These are phyloP conservation scores for Hippophae gyantsensis DNA, from an alignment of 306 rosid species.

Conservation along the genomic window DNA sequence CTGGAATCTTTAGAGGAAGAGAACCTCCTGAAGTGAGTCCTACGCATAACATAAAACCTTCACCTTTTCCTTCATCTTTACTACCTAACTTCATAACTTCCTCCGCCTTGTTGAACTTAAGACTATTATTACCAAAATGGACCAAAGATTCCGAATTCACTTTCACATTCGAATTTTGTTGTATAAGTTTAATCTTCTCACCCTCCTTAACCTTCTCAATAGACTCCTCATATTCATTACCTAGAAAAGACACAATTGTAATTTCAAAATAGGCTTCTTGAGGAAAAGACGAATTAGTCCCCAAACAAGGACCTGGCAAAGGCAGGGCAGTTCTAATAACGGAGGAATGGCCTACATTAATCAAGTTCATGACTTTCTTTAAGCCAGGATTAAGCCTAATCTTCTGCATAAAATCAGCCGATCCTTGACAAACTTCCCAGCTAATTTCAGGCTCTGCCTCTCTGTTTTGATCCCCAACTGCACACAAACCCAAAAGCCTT, in stretches of 20 bases:
- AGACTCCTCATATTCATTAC: constrained; percentile 29
- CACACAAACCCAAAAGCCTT: constrained; percentile 46
- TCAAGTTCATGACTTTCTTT: constrained; percentile 23
- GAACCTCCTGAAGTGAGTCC: constrained; percentile 60
- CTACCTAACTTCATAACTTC: constrained; percentile 46
- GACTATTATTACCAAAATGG: constrained; percentile 23
- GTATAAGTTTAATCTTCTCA: constrained; percentile 57
- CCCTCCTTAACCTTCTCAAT: constrained; percentile 42
- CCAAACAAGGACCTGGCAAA: constrained; percentile 77
- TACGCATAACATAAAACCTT: constrained; percentile 42
- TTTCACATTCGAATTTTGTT: constrained; percentile 32
- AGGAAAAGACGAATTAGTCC: constrained; percentile 54
- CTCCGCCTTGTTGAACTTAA: constrained; percentile 27
- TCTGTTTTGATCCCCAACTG: constrained; percentile 34
- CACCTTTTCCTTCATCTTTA: constrained; percentile 32
- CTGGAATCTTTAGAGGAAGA: constrained; percentile 58
- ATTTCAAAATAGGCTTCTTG: constrained; percentile 93
- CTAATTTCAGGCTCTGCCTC: constrained; percentile 55
- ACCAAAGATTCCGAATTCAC: constrained; percentile 52
- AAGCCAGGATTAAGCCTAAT: constrained; percentile 68
- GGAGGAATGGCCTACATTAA: constrained; percentile 29
- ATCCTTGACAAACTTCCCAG: constrained; percentile 73
- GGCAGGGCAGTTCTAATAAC: constrained; percentile 60
- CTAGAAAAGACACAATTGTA: constrained; percentile 37
- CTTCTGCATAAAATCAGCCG: constrained; percentile 81